These are phyloP conservation scores for Acrocalymma vagum DNA, from an alignment of 2,329 filamentous ascomycete genomes.

Conservation along the genomic window DNA sequence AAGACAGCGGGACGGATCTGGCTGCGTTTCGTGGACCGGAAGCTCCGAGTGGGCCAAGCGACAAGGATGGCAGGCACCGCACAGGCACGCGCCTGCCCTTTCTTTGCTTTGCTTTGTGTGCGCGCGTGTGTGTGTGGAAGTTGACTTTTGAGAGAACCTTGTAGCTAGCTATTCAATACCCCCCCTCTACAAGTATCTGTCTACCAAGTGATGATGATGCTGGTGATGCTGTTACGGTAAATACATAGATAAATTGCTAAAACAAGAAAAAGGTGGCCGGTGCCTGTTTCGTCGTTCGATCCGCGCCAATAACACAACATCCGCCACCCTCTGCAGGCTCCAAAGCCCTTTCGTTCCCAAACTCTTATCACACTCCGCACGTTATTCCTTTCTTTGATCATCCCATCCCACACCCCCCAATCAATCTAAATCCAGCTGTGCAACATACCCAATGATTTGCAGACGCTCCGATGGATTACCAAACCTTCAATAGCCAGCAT, in stretches of 20 bases:
- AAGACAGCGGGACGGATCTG: conserved; percentile 16
- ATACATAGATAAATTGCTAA: too few relatives aligned
- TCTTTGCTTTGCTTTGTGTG: conserved; percentile 14
- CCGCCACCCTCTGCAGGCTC: conserved; percentile 1
- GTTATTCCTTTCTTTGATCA: conserved; percentile 40
- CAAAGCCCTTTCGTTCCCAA: conserved; percentile 8
- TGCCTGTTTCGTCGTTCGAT: too few relatives aligned
- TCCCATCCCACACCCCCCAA: conserved; percentile 39
- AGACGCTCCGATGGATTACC: conserved; percentile 46
- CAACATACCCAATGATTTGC: conserved; percentile 48
- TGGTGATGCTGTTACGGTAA: too few relatives aligned
- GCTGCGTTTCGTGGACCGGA: conserved; percentile 19
- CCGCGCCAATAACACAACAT: too few relatives aligned
- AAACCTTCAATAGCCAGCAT: conserved; percentile 46
- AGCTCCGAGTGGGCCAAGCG: conserved; percentile 29
- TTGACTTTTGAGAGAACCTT: too few relatives aligned
- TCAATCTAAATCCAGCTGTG: conserved; percentile 49
- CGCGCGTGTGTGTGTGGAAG: too few relatives aligned
- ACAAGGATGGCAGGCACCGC: too few relatives aligned
- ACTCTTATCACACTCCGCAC: conserved; percentile 44
- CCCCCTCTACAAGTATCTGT: too few relatives aligned
- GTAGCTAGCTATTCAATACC: too few relatives aligned
- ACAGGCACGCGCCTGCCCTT: too few relatives aligned
- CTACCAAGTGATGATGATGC: too few relatives aligned
- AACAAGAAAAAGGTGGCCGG: too few relatives aligned